A percentile compares a stretch with the other conserved stretches of the same genome.
Conservation (phyloP, 2,329 filamentous ascomycete genomes). For the Alternaria brassicicola region DNA sequence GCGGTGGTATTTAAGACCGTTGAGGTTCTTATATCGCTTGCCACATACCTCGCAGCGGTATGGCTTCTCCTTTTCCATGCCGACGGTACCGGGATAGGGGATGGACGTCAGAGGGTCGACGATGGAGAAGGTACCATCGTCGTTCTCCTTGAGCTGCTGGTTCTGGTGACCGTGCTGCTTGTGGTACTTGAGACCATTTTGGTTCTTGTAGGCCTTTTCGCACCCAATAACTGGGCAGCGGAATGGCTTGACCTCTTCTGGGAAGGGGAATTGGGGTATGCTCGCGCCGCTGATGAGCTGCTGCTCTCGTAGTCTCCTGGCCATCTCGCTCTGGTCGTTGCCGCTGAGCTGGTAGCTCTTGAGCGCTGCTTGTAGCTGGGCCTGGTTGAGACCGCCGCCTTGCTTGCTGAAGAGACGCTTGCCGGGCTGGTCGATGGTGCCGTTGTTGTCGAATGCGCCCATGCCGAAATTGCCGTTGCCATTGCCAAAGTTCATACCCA, state of each 20-base stretch:
- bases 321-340: conserved; percentile 71
- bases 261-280: conserved; percentile 49
- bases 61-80: conserved; percentile 99
- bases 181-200: conserved; percentile 95
- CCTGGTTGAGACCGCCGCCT: conserved; percentile 71
- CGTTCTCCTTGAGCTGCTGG: conserved; percentile 94
- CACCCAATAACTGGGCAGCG: conserved; percentile 97
- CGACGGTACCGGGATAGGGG: conserved; percentile 92
- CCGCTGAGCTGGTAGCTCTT: conserved; percentile 74
- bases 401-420: conserved; percentile 88
- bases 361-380: conserved; percentile 75
- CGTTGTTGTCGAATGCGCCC: conserved; percentile 48
- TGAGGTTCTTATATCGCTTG: conserved; percentile 98
- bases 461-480: conserved; percentile 50
- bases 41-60: conserved; percentile 97
- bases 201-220: conserved; percentile 99
- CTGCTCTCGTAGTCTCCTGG: conserved; percentile 67
- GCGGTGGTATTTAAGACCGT: conserved; percentile 90
- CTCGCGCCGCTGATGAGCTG: conserved; percentile 63
- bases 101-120: conserved; percentile 94
- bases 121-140: conserved; percentile 96
- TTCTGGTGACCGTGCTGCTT: conserved; percentile 92
- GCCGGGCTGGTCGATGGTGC: conserved; percentile 85
- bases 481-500: conserved; percentile 41
- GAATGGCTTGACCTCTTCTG: conserved; percentile 96